Percentiles rank a stretch among this genome's conserved stretches.
Evolutionary conservation across 148 eudicot genomes (phyloP).

Genomic region (Vaccinium myrtillus): DNA sequence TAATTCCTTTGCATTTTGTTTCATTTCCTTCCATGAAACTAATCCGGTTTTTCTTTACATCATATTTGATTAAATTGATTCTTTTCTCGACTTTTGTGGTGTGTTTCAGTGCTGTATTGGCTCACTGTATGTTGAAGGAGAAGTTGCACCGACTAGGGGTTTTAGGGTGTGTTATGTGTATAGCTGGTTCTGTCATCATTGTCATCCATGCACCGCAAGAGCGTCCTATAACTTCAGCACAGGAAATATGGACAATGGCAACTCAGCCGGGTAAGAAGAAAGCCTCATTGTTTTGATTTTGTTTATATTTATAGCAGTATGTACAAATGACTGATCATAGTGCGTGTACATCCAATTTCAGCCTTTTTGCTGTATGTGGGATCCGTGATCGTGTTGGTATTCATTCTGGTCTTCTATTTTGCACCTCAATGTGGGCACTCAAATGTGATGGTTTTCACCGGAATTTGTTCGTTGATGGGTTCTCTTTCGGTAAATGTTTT

Average conservation of each 20-base stretch:
- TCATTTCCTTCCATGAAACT: background rate
- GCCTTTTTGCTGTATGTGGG: slow-evolving; percentile 66
- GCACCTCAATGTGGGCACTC: slow-evolving; percentile 55
- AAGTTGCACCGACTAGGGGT: slow-evolving; percentile 48
- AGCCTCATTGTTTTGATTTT: background rate
- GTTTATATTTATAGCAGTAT: background rate
- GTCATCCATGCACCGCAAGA: slow-evolving; percentile 80
- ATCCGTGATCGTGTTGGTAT: slow-evolving; percentile 49
- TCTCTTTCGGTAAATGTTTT: slow-evolving; percentile 63
- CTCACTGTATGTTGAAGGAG: slow-evolving; percentile 62
- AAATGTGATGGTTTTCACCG: slow-evolving; percentile 59
- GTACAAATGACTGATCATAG: background rate
- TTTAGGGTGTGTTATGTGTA: slow-evolving; percentile 61
- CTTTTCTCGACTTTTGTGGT: background rate
- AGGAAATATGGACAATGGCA: slow-evolving; percentile 64
- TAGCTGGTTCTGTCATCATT: slow-evolving; percentile 59
- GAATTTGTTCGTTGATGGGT: slow-evolving; percentile 75
- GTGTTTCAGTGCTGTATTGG: slow-evolving; percentile 56
- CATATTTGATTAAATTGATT: background rate
- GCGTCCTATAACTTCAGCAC: slow-evolving; percentile 48
- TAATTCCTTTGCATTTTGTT: slow-evolving; percentile 12
- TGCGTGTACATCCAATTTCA: slow-evolving; percentile 26
- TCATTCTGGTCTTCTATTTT: slow-evolving; percentile 51
- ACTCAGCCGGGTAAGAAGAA: slow-evolving; percentile 42
- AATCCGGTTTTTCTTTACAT: background rate